These are phyloP conservation scores for Hymenoscyphus occultus DNA, from an alignment of 2,329 filamentous ascomycete species.

Conservation along the genomic window DNA sequence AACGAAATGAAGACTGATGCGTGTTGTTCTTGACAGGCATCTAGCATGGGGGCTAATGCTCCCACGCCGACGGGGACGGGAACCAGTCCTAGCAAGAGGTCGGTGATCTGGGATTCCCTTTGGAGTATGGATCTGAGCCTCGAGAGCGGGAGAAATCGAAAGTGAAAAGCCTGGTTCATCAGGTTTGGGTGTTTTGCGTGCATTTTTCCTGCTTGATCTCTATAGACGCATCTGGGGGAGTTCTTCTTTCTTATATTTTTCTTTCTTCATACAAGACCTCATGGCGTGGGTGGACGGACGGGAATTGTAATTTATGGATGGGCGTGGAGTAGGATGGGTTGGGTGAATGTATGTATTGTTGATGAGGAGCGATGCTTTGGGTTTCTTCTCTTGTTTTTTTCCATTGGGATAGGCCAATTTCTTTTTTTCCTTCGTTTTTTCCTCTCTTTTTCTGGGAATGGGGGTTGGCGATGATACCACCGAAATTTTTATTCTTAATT, in stretches of 20 bases:
- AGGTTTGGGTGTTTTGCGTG: background rate
- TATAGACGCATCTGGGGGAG: background rate
- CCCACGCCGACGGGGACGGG: constrained; percentile 15
- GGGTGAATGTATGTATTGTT: background rate
- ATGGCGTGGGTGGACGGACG: background rate
- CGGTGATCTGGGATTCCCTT: constrained; percentile 59
- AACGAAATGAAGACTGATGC: background rate
- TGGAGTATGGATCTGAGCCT: constrained; percentile 60
- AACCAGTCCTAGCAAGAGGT: constrained; percentile 43
- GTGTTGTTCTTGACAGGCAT: background rate
- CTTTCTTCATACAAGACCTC: background rate
- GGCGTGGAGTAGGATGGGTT: background rate
- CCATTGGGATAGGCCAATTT: too few relatives aligned
- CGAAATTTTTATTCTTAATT: background rate
- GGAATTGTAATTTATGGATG: background rate
- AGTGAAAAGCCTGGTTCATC: constrained; percentile 6
- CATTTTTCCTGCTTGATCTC: background rate
- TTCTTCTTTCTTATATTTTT: background rate
- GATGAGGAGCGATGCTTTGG: too few relatives aligned
- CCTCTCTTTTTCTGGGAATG: background rate
- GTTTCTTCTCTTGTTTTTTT: too few relatives aligned
- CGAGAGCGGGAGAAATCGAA: constrained; percentile 41
- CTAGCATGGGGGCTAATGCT: background rate
- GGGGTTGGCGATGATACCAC: constrained; percentile 1
- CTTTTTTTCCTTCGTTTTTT: too few relatives aligned